These are phyloP conservation scores for Cytospora chrysosperma DNA, from an alignment of 2,329 filamentous ascomycete genomes.

Conservation along the genomic window DNA sequence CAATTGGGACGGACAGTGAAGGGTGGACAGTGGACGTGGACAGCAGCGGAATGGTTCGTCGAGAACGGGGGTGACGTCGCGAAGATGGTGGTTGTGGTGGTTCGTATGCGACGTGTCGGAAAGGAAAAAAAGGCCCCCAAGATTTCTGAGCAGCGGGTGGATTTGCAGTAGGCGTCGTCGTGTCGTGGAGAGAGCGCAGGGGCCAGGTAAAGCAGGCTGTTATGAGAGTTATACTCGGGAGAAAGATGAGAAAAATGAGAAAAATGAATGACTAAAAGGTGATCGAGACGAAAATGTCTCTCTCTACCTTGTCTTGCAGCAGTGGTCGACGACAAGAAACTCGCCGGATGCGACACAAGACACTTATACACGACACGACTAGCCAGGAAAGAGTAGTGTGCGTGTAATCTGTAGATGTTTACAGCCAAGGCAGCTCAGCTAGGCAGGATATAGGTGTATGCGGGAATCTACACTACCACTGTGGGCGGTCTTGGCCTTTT, in stretches of 20 bases:
- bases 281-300: neutral
- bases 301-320: neutral
- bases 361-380: neutral
- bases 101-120: slow-evolving; percentile 1
- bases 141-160: neutral
- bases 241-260: neutral
- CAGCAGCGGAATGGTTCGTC: neutral
- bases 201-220: neutral
- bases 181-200: neutral
- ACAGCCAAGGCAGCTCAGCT: no score
- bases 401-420: no score
- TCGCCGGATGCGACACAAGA: neutral
- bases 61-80: neutral
- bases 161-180: neutral
- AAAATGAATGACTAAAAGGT: neutral
- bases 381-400: slow-evolving; percentile 13
- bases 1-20: neutral
- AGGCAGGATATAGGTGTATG: no score
- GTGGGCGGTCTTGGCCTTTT: slow-evolving; percentile 16
- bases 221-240: neutral
- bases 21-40: neutral
- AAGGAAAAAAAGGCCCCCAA: neutral
- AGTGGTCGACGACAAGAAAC: neutral
- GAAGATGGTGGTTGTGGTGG: neutral
- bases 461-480: slow-evolving; percentile 16